These are phyloP conservation scores for Malus hybrid DNA, from an alignment of 331 rosid species.

Conservation along the genomic window DNA sequence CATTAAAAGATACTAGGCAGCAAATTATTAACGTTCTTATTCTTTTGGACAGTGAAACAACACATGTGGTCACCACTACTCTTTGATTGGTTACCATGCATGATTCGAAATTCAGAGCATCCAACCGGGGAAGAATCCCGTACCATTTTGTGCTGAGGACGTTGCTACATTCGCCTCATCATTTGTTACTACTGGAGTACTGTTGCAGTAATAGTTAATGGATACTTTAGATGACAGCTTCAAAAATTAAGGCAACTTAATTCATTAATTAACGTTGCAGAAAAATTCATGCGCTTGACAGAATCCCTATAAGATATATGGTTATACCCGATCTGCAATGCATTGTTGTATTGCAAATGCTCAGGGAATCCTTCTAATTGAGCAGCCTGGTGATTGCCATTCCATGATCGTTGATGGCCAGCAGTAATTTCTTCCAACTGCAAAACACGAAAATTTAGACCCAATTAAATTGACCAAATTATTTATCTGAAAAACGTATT, in stretches of 20 bases:
- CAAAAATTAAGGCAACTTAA: neutral
- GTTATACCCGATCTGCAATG: conserved; percentile 45
- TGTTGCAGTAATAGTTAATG: conserved; percentile 8
- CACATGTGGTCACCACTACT: neutral
- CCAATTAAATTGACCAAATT: neutral
- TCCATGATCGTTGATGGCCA: conserved; percentile 24
- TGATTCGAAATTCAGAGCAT: conserved; percentile 21
- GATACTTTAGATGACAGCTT: neutral
- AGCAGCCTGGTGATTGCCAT: conserved; percentile 19
- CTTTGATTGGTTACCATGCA: neutral
- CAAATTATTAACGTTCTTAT: neutral
- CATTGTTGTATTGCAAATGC: conserved; percentile 23
- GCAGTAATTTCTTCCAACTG: conserved; percentile 39
- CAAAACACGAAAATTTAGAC: conserved; percentile 7
- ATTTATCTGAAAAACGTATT: neutral
- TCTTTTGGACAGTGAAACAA: neutral
- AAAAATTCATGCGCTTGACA: neutral
- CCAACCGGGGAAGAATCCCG: conserved; percentile 39
- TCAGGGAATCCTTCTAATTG: conserved; percentile 31
- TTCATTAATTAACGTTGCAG: neutral
- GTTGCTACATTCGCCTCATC: conserved; percentile 28
- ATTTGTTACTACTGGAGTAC: neutral
- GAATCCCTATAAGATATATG: neutral
- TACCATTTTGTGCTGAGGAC: conserved; percentile 23
- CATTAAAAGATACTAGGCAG: neutral